Conservation (phyloP, 1,284 basidiomycete genomes). For the Marasmius oreades region DNA sequence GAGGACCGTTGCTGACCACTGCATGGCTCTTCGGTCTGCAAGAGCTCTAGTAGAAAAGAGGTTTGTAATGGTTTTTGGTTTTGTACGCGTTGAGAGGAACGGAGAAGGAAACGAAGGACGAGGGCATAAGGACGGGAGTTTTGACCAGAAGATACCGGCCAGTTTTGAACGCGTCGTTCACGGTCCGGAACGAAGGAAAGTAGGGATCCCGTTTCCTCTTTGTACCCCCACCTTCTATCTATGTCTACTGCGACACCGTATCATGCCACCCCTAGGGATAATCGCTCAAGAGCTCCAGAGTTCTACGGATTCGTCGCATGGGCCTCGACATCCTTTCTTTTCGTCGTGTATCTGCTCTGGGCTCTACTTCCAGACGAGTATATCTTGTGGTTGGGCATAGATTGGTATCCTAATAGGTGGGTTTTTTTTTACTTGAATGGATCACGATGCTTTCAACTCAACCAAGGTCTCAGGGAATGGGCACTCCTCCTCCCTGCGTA, state of each 20-base stretch:
- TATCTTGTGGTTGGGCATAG: constrained; percentile 63
- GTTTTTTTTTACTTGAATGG: constrained; percentile 19
- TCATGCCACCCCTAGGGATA: constrained; percentile 28
- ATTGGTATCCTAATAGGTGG: constrained; percentile 87
- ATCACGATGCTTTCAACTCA: constrained; percentile 9
- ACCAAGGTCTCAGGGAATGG: constrained; percentile 65
- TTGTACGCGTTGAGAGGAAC: background rate
- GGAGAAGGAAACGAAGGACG: background rate
- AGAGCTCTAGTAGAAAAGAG: background rate
- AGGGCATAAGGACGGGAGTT: background rate
- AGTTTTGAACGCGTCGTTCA: background rate
- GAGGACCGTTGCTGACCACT: constrained; percentile 60
- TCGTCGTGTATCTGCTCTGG: constrained; percentile 70
- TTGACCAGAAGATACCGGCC: constrained; percentile 1
- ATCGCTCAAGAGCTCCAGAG: constrained; percentile 67
- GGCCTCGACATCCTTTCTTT: constrained; percentile 73
- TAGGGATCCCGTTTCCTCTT: background rate
- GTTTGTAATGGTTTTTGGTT: too few relatives aligned
- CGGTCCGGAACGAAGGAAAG: background rate
- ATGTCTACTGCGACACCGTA: background rate
- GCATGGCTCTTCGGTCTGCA: constrained; percentile 30
- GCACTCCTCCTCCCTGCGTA: constrained; percentile 81
- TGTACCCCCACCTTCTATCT: too few relatives aligned
- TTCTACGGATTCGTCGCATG: constrained; percentile 88
- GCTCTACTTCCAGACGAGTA: constrained; percentile 52